Conservation (phyloP, 768 basidiomycete species). For the Scleroderma bovista region DNA sequence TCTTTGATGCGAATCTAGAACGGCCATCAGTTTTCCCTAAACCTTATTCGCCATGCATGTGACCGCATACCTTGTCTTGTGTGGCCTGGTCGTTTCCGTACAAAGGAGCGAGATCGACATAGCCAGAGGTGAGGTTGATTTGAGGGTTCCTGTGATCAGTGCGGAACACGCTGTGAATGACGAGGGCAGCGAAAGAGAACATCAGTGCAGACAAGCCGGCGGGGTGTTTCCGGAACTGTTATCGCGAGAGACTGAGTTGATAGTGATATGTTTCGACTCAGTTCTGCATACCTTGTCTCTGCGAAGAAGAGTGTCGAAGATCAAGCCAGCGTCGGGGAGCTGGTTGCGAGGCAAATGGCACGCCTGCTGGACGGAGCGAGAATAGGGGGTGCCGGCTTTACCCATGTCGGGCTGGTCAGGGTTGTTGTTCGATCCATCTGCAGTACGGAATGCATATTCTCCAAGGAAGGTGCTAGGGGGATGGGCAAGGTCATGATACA, state of each 20-base stretch:
- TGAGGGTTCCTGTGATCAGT: conserved; percentile 60
- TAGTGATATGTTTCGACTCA: neutral
- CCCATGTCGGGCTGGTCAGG: conserved; percentile 64
- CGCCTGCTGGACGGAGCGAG: conserved; percentile 73
- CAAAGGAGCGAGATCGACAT: conserved; percentile 78
- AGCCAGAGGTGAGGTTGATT: conserved; percentile 83
- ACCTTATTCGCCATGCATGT: neutral
- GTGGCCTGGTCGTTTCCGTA: conserved; percentile 68
- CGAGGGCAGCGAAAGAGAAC: conserved; percentile 79
- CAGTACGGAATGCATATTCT: conserved; percentile 59
- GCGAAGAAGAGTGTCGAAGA: conserved; percentile 76
- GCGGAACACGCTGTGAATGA: conserved; percentile 86
- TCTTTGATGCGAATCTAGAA: conserved; percentile 35
- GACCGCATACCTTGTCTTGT: conserved; percentile 47
- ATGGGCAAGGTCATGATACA: conserved; percentile 79
- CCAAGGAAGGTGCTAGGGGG: conserved; percentile 70
- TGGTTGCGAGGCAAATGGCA: conserved; percentile 61
- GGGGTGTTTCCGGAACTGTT: conserved; percentile 69
- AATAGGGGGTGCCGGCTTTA: conserved; percentile 72
- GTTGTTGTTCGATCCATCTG: conserved; percentile 80
- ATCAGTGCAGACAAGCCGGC: conserved; percentile 73
- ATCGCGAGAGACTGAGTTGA: conserved; percentile 3
- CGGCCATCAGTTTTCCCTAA: conserved; percentile 2
- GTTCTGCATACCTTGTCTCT: conserved; percentile 49
- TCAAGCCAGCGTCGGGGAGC: conserved; percentile 71